Evolutionary conservation across 495 filamentous ascomycete genomes (phyloP), one percentile per base, ranked within the genome.

Genomic region (Lasiosphaeria ovina): DNA sequence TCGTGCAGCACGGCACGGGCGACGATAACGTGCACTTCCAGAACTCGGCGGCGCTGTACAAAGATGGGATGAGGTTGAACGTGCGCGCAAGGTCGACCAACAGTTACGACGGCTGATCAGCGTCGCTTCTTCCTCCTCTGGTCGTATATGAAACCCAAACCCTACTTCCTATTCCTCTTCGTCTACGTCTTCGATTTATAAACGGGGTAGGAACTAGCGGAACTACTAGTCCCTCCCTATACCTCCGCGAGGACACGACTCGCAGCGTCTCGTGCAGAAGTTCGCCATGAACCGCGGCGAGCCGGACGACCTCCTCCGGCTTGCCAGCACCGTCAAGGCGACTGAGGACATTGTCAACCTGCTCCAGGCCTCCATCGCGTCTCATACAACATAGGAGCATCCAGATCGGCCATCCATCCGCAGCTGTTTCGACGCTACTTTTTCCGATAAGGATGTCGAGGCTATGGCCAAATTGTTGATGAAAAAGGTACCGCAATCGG

Each of bases 211-310:
- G n/a, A n/a, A n/a, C n/a, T n/a, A n/a, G n/a, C n/a, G n/a, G n/a
- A n/a, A n/a, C n/a, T n/a, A n/a, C n/a, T n/a, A n/a, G n/a, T n/a
- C n/a, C n/a, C n/a, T n/a, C n/a, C n/a, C n/a, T n/a, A n/a, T n/a
- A n/a, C n/a, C n/a, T n/a, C n/a, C n/a, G n/a, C 82, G 83, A 38
- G 92, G 85, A 62, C 87, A 91, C 60, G 94, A 99, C 69, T 89
- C 91, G 6, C 88, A 95, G 61, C 88, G 95, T 6, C 80, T 98
- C 40, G 85, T 97, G 1, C 93, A 97, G 68, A 96, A 92, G 62
- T 97, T 99, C 64, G 87, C 93, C 3, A 78, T 97, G 8, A 92
- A 92, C 14, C 83, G 90, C 53, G 94, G 93, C n/a, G 91, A 97
- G 63, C 79, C 93, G n/a, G 93, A 97, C 71, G 94, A 98, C 68